Evolutionary conservation across 768 basidiomycete genomes (phyloP).

Genomic region (Boletus pseudo-olivaceus): DNA sequence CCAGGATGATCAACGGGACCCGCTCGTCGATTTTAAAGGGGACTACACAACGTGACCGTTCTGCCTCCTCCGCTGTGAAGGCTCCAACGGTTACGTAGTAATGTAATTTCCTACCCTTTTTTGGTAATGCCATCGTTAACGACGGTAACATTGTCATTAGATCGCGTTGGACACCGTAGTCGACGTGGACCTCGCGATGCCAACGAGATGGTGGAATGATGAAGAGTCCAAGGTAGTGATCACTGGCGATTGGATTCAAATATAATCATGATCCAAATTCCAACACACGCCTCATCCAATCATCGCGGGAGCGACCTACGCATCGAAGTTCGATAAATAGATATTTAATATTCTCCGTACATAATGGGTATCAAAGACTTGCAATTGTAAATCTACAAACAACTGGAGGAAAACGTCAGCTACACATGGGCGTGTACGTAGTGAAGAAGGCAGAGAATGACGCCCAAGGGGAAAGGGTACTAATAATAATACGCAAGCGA

Average conservation of each 20-base stretch:
- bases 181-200: not conserved
- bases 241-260: not conserved
- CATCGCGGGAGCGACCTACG: not conserved
- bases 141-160: not conserved
- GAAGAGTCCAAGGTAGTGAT: not conserved
- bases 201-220: not conserved
- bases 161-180: not conserved
- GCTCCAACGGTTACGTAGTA: constrained; percentile 9
- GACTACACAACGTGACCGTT: not conserved
- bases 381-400: not conserved
- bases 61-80: not conserved
- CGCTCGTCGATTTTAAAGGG: constrained; percentile 20
- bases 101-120: constrained; percentile 12
- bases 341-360: not conserved
- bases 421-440: not conserved
- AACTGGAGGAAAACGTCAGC: not conserved
- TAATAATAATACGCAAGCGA: not conserved
- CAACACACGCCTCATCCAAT: not conserved
- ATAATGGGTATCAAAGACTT: not conserved
- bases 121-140: constrained; percentile 2
- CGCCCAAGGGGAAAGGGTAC: not conserved
- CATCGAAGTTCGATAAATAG: not conserved
- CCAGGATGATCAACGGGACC: constrained; percentile 20
- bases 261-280: not conserved
- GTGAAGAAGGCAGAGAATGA: not conserved